phyloP scores from a whole-genome alignment of 2,329 filamentous ascomycete species.

The Ilyonectria robusta region DNA sequence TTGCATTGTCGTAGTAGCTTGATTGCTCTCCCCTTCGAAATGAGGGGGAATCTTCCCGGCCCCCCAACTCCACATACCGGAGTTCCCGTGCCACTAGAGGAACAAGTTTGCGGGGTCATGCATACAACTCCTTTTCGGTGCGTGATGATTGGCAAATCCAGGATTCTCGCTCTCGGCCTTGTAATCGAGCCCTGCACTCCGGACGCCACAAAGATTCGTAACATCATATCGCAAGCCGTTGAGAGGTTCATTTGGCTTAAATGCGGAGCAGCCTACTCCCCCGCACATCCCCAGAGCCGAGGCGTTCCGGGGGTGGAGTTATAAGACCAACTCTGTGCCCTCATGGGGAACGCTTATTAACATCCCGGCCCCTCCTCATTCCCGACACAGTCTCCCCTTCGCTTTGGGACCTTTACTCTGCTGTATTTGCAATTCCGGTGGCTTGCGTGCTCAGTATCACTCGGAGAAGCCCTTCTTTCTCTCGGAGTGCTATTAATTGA shows the following conservation, averaged over 20 bases:
- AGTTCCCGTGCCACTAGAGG: neutral
- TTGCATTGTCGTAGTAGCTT: too few relatives aligned
- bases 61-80: neutral
- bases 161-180: neutral
- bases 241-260: neutral
- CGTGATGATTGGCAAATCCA: neutral
- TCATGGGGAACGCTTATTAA: too few relatives aligned
- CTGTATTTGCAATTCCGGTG: neutral
- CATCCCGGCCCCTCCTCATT: neutral
- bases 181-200: neutral
- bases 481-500: neutral
- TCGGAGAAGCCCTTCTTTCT: neutral
- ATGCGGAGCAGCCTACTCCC: neutral
- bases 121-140: neutral
- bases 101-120: neutral
- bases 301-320: neutral
- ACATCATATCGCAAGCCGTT: neutral
- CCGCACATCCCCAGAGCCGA: neutral
- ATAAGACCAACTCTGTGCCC: neutral
- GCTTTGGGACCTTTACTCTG: neutral
- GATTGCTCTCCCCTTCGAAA: neutral
- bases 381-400: neutral
- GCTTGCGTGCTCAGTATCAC: neutral
- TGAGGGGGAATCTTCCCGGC: neutral
- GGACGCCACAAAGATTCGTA: neutral